A percentile compares a stretch with the other conserved stretches of the same genome.
These are phyloP conservation scores for Syncephalastrum racemosum DNA, from an alignment of 371 early-diverging fungal genomes.

Conservation along the genomic window DNA sequence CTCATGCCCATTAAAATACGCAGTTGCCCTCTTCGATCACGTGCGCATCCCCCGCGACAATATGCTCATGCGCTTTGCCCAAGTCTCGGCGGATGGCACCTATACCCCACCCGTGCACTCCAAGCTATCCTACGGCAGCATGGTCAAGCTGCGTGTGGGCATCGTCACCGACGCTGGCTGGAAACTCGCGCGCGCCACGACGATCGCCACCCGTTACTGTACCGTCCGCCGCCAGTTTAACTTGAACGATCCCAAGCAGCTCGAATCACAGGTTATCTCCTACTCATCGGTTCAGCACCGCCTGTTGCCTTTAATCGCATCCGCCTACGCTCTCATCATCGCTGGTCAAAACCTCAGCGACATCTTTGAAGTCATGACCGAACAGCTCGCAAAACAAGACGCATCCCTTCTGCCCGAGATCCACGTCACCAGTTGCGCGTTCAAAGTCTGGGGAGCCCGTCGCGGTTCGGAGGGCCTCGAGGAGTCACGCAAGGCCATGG, in stretches of 20 bases:
- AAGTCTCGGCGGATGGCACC: constrained; percentile 65
- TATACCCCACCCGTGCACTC: constrained; percentile 52
- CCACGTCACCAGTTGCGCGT: constrained; percentile 76
- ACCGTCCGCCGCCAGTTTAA: constrained; percentile 73
- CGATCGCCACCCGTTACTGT: constrained; percentile 72
- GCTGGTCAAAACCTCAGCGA: constrained; percentile 52
- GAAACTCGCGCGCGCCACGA: constrained; percentile 59
- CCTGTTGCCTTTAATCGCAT: constrained; percentile 69
- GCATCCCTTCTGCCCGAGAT: constrained; percentile 66
- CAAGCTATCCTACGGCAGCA: constrained; percentile 76
- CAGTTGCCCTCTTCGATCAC: constrained; percentile 66
- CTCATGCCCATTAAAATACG: not conserved
- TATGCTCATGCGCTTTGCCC: constrained; percentile 79
- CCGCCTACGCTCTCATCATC: constrained; percentile 65
- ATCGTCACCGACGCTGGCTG: constrained; percentile 59
- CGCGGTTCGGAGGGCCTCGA: constrained; percentile 72
- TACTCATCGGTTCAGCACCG: constrained; percentile 77
- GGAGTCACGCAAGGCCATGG: constrained; percentile 76
- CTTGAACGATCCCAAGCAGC: constrained; percentile 18
- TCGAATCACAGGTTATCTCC: constrained; percentile 72
- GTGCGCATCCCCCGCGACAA: constrained; percentile 77
- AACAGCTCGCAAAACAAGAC: constrained; percentile 45
- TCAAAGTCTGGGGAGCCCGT: constrained; percentile 76
- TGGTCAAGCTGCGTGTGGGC: constrained; percentile 72
- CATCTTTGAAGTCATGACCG: constrained; percentile 56